Base-by-base conservation (phyloP, 148 eudicot species). In the Salicornia ramosissima region DNA sequence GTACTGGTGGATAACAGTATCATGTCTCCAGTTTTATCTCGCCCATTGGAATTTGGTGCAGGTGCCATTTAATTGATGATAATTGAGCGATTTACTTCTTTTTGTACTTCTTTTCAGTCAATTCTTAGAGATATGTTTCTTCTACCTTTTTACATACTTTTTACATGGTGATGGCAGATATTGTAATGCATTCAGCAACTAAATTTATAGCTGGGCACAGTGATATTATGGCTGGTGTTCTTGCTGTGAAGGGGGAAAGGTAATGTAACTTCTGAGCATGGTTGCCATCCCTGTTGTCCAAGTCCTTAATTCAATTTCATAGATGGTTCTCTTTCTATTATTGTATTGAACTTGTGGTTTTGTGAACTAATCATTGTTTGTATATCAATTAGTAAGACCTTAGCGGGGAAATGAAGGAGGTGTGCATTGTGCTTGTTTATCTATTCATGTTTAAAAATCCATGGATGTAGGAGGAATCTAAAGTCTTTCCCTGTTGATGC, bases 171-270 rank as follows among this genome's bases (percentile, higher is more conserved):
- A 30, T 75, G 71, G 71, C 87, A 95, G 99, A 95, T 77, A 91
- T 95, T 77, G 99, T 95, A 80, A 95, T 95, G 99, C 88, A 91
- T 77, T 91, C 99, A 12, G 99, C 99, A 71, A 95, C 99, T 21
- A 95, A 95, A 77, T 95, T 95, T 76, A 89, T 95, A 68, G 74
- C 97, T 72, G 99, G 99, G 61, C 99, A 95, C 67, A 91, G 97
- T 86, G 99, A 95, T 77, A 77, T 95, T 72, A 95, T 95, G 99
- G 99, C 96, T 11, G 99, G 99, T 7, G 85, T 87, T 65, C 96
- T 95, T 80, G 87, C 96, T 72, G 82, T 95, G 22, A 95, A 85
- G 76, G 96, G 97, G 70, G 97, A 95, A 85, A 91, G 99, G 99
- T 95, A 72, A 65, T 3, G 7, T 31, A 64, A 42, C 42, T 28